Evolutionary conservation across 495 filamentous ascomycete species (phyloP).

Genomic region (Tuber brumale): DNA sequence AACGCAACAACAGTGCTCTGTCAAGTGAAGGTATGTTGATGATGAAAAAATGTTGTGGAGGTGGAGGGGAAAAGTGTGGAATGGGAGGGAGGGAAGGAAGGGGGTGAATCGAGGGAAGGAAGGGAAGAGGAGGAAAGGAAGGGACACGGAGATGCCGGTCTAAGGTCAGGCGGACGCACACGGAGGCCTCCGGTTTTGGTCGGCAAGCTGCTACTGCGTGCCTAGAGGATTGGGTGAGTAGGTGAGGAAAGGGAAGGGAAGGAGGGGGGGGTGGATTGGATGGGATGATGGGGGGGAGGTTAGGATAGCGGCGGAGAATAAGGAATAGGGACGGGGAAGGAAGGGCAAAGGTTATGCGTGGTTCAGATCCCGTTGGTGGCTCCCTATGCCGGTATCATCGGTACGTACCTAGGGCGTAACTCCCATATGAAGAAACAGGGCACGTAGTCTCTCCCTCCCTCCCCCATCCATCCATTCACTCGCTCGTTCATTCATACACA

Average conservation of each 20-base stretch:
- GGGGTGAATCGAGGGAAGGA: slow-evolving; percentile 10
- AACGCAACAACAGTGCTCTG: neutral
- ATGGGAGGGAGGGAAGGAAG: neutral
- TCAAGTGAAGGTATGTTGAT: neutral
- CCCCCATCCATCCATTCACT: neutral
- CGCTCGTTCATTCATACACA: neutral
- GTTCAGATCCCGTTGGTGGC: slow-evolving; percentile 2
- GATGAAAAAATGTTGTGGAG: neutral
- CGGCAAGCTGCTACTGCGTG: slow-evolving; percentile 32
- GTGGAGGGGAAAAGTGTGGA: neutral
- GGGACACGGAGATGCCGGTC: slow-evolving; percentile 34
- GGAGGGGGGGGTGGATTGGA: neutral
- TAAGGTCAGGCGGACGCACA: slow-evolving; percentile 38
- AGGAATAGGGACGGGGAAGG: slow-evolving; percentile 9
- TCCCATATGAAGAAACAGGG: neutral
- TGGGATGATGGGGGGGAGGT: neutral
- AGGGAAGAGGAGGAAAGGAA: slow-evolving; percentile 10
- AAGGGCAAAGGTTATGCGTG: slow-evolving; percentile 22
- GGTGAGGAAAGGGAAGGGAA: slow-evolving; percentile 12
- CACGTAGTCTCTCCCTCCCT: neutral
- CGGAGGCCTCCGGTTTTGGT: slow-evolving; percentile 37
- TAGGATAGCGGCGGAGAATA: slow-evolving; percentile 9
- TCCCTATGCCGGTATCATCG: neutral
- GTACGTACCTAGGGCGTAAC: neutral
- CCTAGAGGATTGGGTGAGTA: neutral